These are phyloP conservation scores for Cutaneotrichosporon sp. DNA, from an alignment of 1,284 basidiomycete genomes.

Conservation along the genomic window DNA sequence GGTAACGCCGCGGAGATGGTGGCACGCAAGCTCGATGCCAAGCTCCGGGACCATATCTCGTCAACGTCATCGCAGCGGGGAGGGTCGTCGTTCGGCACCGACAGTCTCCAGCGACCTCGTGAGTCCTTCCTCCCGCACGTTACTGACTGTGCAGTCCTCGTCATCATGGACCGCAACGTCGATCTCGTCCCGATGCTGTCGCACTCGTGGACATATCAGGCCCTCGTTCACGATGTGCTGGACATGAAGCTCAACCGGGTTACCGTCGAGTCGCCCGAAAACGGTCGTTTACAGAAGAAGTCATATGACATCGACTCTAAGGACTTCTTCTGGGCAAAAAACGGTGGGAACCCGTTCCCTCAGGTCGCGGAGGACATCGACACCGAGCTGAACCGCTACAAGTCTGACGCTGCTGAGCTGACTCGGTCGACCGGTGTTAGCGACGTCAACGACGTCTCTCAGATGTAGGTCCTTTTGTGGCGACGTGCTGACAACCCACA, in stretches of 20 bases:
- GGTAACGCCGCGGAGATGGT: slow-evolving; percentile 99
- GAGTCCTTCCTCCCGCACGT: slow-evolving; percentile 40
- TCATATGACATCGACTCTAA: slow-evolving; percentile 96
- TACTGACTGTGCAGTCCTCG: slow-evolving; percentile 64
- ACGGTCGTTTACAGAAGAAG: slow-evolving; percentile 68
- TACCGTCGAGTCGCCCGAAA: slow-evolving; percentile 66
- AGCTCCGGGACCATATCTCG: slow-evolving; percentile 85
- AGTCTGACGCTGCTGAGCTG: slow-evolving; percentile 94
- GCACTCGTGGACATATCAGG: slow-evolving; percentile 99
- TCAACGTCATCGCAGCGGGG: slow-evolving; percentile 63
- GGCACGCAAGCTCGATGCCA: slow-evolving; percentile 88
- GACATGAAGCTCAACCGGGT: slow-evolving; percentile 97
- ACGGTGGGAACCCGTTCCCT: slow-evolving; percentile 94
- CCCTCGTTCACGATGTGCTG: slow-evolving; percentile 94
- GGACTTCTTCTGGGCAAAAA: slow-evolving; percentile 99
- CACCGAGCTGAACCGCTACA: slow-evolving; percentile 86
- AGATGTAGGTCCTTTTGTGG: slow-evolving; percentile 63
- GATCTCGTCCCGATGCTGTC: slow-evolving; percentile 93
- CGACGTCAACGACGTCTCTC: slow-evolving; percentile 91
- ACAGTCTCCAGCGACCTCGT: slow-evolving; percentile 77
- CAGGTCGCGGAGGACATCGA: slow-evolving; percentile 99
- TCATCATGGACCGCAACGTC: slow-evolving; percentile 91
- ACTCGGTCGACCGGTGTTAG: slow-evolving; percentile 94
- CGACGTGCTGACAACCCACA: slow-evolving; percentile 42
- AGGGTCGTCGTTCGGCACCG: slow-evolving; percentile 61